phyloP scores from a whole-genome alignment of 164 flowering plant species.

The Cinnamomum chago region DNA sequence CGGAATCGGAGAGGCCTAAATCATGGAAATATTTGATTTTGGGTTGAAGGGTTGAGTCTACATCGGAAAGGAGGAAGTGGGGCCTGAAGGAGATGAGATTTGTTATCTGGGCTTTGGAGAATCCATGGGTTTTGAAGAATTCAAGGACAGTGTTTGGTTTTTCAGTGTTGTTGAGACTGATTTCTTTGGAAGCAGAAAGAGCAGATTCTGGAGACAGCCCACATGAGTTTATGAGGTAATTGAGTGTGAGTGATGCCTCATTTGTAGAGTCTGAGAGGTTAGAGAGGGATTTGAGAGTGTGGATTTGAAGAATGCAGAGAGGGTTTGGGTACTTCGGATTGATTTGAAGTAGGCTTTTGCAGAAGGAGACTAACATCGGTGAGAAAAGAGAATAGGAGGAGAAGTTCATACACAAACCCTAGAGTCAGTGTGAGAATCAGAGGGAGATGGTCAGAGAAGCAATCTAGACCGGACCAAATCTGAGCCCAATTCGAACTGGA shows the following conservation, averaged over 20 bases:
- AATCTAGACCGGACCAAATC: no score
- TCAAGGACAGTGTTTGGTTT: not conserved
- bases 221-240: constrained; percentile 8
- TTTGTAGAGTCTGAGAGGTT: not conserved
- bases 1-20: constrained; percentile 8
- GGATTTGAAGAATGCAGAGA: not conserved
- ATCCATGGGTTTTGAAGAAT: not conserved
- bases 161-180: not conserved
- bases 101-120: not conserved
- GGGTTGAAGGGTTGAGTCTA: constrained; percentile 11
- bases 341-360: no score
- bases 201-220: constrained; percentile 11
- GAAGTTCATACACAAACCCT: no score
- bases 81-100: not conserved
- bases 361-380: no score
- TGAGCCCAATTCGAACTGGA: no score
- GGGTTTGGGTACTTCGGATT: not conserved
- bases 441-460: no score
- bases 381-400: no score
- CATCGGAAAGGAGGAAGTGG: constrained; percentile 2
- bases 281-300: not conserved
- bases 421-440: no score
- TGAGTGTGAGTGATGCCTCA: not conserved
- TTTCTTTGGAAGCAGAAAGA: not conserved
- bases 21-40: constrained; percentile 10